Evolutionary conservation across 495 filamentous ascomycete species (phyloP), one percentile per base, ranked within the genome.

Genomic region (Pseudomonodictys pantanalensis): DNA sequence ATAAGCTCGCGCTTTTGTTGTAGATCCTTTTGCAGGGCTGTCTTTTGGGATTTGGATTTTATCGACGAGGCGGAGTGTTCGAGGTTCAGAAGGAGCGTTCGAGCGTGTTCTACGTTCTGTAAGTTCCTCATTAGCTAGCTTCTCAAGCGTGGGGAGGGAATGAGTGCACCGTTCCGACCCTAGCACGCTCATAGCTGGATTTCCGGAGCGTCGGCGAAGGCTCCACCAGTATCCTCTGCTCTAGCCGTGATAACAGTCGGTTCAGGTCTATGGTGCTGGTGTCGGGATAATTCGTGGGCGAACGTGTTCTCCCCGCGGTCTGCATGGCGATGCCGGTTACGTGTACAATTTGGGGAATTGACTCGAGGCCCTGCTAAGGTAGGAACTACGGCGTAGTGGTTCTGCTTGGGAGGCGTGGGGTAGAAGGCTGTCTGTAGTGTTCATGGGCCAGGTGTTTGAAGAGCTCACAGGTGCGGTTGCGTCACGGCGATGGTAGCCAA

Each of bases 61-160:
- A 59, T 90, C 72, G 41, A 76, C 2, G 48, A 20, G 17, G 61
- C 48, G 9, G 56, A 56, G 57, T 90, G 88, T 69, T 96, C 91
- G 22, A 95, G 81, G 52, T 79, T 81, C 28, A 86, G 78, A 41
- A 96, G 87, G 45, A 90, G 81, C 1, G 81, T 80, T 47, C 85
- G 85, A 8, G 91, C 91, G 69, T 90, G 85, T 69, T 88, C 86
- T 62, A 96, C 74, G 67, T 93, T 96, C 84, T 91, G 51, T 18
- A 54, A 39, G 6, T 29, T 22, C 30, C 7, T 12, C 20, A 44
- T 41, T n/a, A 55, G 46, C 22, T 41, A 33, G 50, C 1, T 20
- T 1, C 15, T n/a, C 26, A 20, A 43, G 9, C 5, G 59, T 22
- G 15, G 22, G 5, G 30, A 44, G 38, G 32, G 26, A 28, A 29